Evolutionary conservation across 192 early-diverging fungal species (phyloP), one percentile per base, ranked within the genome.

Genomic region (Coemansia reversa): DNA sequence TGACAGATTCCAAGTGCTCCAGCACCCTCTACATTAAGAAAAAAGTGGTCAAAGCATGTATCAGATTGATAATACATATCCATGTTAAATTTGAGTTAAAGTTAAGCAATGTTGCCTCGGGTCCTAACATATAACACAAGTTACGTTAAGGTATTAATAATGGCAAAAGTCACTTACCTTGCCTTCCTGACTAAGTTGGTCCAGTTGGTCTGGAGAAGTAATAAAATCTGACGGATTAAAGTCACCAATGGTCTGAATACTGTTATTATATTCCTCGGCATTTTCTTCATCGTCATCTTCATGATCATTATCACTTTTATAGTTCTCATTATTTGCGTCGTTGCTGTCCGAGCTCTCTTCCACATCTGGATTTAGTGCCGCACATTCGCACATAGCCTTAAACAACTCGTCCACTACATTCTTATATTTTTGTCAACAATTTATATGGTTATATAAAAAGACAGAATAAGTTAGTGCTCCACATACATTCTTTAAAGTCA

Each of bases 201-300:
- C 69, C 39, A 72, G 23, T 42, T 77, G 69, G 6, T 68, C 75
- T 1, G 39, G 47, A 7, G 42, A 60, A 0, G 75, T 77, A n/a
- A 77, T 77, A 50, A 71, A 71, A 12, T n/a, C 42, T 1, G 65
- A 55, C 1, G 75, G 63, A 30, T 77, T 66, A 39, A 77, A 71
- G 16, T 39, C 42, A 4, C 51, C 51, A 27, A 71, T 64, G 0
- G 29, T 16, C 23, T 55, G 64, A 0, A 77, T 55, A 4, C 39
- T 25, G 51, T 25, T 53, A 16, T 50, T 39, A 50, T 64, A 55
- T 23, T 49, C 60, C 9, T 65, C 27, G 7, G 0, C 18, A 22
- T 22, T 59, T 0, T 42, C 58, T 3, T 20, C 63, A 5, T 42
- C 58, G 1, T 20, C 63, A 5, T 60, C 56, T 4, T 18, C 51